Evolutionary conservation across 1,284 basidiomycete genomes (phyloP).

Genomic region (Spongispora temasekensis): DNA sequence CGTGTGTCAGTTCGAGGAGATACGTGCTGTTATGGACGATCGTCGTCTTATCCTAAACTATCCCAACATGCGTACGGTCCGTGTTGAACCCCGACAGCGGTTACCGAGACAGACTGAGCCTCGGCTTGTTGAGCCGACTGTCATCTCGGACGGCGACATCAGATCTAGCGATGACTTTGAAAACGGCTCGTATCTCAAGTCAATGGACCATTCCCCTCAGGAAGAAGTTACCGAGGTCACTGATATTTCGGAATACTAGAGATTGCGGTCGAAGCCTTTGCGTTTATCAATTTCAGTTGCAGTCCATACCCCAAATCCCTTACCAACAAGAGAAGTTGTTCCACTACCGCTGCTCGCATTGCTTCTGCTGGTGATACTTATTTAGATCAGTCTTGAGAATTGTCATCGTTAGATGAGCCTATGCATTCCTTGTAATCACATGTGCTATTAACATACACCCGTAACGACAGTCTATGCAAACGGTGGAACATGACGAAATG

Average conservation of each 20-base stretch:
- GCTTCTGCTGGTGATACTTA: constrained; percentile 18
- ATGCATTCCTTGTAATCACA: constrained; percentile 3
- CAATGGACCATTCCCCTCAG: constrained; percentile 26
- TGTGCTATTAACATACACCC: constrained; percentile 4
- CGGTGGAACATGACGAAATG: too few species aligned
- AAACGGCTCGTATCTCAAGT: constrained; percentile 27
- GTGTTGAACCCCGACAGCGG: constrained; percentile 43
- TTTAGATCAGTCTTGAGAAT: constrained; percentile 23
- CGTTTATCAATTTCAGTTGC: constrained; percentile 7
- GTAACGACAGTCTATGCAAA: background rate
- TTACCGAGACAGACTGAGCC: constrained; percentile 28
- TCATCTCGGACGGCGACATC: constrained; percentile 33
- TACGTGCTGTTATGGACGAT: constrained; percentile 61
- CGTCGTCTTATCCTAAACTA: constrained; percentile 61
- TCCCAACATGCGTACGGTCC: constrained; percentile 60
- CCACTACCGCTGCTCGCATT: constrained; percentile 13
- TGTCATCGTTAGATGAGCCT: constrained; percentile 10
- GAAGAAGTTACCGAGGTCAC: constrained; percentile 30
- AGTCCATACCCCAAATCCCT: constrained; percentile 5
- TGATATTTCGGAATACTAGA: constrained; percentile 37
- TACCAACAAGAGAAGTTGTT: constrained; percentile 10
- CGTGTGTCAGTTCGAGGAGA: constrained; percentile 60
- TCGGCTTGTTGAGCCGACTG: constrained; percentile 34
- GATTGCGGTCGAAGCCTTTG: background rate
- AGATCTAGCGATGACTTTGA: constrained; percentile 34